Percentiles rank a stretch among this genome's conserved stretches.
Evolutionary conservation across 495 filamentous ascomycete species (phyloP).

Genomic region (Aspergillus bridgeri): DNA sequence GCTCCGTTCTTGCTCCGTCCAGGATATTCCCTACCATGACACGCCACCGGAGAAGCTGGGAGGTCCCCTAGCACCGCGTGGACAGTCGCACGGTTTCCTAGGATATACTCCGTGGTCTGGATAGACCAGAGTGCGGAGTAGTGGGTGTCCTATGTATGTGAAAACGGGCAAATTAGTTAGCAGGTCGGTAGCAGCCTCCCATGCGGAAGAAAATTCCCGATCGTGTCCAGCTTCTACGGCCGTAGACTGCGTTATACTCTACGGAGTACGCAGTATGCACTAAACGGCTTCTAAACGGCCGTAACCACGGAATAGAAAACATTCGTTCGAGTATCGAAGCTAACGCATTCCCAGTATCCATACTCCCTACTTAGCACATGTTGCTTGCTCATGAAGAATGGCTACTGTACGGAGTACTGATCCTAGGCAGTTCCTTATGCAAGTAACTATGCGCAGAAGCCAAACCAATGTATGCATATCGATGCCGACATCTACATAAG

Average conservation of each 20-base stretch:
- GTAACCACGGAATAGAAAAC: not conserved
- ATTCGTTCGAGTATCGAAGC: not conserved
- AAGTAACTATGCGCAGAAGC: slow-evolving; percentile 5
- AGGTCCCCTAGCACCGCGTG: too few relatives aligned
- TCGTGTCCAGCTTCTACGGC: not conserved
- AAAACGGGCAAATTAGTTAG: too few relatives aligned
- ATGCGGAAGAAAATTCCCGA: not conserved
- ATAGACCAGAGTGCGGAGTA: too few relatives aligned
- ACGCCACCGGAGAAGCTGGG: too few relatives aligned
- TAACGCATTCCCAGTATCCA: not conserved
- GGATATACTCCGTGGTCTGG: too few relatives aligned
- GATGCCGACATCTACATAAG: slow-evolving; percentile 1
- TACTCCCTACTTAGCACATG: not conserved
- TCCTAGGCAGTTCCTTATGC: slow-evolving; percentile 6
- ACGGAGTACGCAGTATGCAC: too few relatives aligned
- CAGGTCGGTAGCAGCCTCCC: not conserved
- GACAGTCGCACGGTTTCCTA: too few relatives aligned
- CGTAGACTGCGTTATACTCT: not conserved
- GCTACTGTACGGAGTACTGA: slow-evolving; percentile 3
- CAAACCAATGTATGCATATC: slow-evolving; percentile 12
- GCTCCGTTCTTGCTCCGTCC: not conserved
- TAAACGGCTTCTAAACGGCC: not conserved
- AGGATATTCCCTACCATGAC: too few relatives aligned
- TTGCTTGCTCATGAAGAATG: not conserved
- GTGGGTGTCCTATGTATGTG: too few relatives aligned